Percentiles rank a stretch among this genome's conserved stretches.
These are phyloP conservation scores for Fusarium keratoplasticum DNA, from an alignment of 2,329 filamentous ascomycete species.

Conservation along the genomic window DNA sequence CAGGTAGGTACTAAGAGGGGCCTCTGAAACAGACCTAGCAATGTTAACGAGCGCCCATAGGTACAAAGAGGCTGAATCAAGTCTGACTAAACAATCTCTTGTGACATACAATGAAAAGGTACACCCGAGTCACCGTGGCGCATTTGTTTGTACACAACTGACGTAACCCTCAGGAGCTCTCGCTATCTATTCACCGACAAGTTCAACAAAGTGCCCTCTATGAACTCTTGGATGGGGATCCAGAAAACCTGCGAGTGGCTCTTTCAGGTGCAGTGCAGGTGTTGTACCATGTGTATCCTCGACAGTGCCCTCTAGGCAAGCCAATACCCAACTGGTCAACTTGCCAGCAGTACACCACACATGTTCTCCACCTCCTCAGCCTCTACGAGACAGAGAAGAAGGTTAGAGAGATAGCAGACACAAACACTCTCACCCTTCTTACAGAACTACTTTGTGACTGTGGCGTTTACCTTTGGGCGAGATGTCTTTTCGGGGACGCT, in stretches of 20 bases:
- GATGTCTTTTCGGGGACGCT: neutral
- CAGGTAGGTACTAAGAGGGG: neutral
- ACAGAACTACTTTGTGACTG: neutral
- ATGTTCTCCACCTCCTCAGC: neutral
- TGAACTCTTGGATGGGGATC: neutral
- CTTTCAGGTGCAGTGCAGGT: neutral
- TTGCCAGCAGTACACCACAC: neutral
- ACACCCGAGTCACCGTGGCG: neutral
- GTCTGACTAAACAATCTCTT: neutral
- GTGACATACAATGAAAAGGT: neutral
- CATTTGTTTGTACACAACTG: too few relatives aligned
- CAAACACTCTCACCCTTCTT: neutral
- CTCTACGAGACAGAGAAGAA: neutral
- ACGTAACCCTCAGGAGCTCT: neutral
- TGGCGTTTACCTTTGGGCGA: neutral
- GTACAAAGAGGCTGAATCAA: neutral
- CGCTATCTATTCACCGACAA: neutral
- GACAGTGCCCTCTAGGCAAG: neutral
- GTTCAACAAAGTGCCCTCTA: neutral
- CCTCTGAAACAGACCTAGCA: neutral
- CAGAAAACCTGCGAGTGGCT: rapidly evolving
- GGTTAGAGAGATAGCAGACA: neutral
- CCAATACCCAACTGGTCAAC: neutral
- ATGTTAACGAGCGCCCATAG: neutral
- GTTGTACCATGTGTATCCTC: neutral